Evolutionary conservation across 768 basidiomycete species (phyloP), one percentile per base, ranked within the genome.

Genomic region (Royoungia palumana): DNA sequence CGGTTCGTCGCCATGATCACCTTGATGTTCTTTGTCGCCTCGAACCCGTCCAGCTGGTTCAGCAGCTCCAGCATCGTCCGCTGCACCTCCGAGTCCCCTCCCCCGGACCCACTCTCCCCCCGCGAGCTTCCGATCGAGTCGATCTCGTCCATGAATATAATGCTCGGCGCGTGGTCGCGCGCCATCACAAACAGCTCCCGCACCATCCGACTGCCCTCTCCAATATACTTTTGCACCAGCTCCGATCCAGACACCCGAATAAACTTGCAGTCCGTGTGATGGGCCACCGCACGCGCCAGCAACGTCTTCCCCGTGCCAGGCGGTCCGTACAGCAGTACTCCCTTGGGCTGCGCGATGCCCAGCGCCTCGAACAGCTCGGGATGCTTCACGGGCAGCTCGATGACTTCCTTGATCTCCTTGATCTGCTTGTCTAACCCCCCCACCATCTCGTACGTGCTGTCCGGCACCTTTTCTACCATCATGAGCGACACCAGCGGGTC

Each of bases 391-490:
- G 95, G 94, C 21, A 96, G 72, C 69, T 97, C 94, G 70, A 97
- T 97, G 65, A 97, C 95, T 70, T 98, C 95, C 71, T 97, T 96
- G 72, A 98, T 95, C 64, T 98, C 94, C 74, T 96, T 96, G 62
- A 95, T 94, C 56, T 94, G 87, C 72, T 96, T 91, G 76, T 98
- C 96, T 50, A 98, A 80, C 58, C 95, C 95, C 19, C 96, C 96
- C 52, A 99, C 95, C 94, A 98, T 97, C 71, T 98, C 96, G 72
- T 99, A 99, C 25, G 96, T 98, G 70, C 89, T 93, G 69, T 98
- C 95, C 0, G 95, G 95, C 0, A 98, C 95, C 69, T 99, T 99
- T 72, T 99, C 95, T 11, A 98, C 95, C 94, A 98, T 97, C 96
- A 98, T 98, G 54, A 98, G 82, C 17, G 94, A 96, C 25, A 98